phyloP scores from a whole-genome alignment of 1,284 basidiomycete genomes.

The Pseudozyma sp. region DNA sequence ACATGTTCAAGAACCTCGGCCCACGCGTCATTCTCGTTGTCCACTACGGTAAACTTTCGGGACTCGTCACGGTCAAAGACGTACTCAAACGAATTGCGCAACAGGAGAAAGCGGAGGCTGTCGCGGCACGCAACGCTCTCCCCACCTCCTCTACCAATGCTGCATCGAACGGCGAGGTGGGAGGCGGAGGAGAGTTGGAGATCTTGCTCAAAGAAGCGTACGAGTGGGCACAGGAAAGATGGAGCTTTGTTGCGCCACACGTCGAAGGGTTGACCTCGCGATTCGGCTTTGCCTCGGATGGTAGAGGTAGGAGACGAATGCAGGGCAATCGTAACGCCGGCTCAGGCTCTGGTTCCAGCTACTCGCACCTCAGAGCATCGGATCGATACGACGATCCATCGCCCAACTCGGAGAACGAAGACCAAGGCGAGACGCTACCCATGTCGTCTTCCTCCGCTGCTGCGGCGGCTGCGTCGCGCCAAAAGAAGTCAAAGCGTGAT shows the following conservation, averaged over 20 bases:
- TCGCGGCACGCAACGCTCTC: constrained; percentile 14
- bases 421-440: neutral
- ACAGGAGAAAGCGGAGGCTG: constrained; percentile 55
- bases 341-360: constrained; percentile 4
- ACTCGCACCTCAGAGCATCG: constrained; percentile 18
- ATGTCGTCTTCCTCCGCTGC: neutral
- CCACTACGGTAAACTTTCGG: constrained; percentile 79
- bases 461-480: too few relatives aligned
- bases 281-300: neutral
- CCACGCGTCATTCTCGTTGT: constrained; percentile 94
- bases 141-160: constrained; percentile 3
- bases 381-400: constrained; percentile 7
- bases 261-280: constrained; percentile 3
- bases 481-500: constrained; percentile 1
- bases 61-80: constrained; percentile 95
- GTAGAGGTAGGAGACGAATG: neutral
- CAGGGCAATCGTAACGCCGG: neutral
- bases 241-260: constrained; percentile 18
- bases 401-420: neutral
- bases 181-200: constrained; percentile 56
- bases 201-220: constrained; percentile 48
- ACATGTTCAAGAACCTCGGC: constrained; percentile 72
- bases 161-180: neutral
- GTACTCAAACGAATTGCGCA: constrained; percentile 74
- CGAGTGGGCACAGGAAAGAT: constrained; percentile 33